Base-by-base conservation (phyloP, 1,284 basidiomycete species). In the Trichosporon inkin region DNA sequence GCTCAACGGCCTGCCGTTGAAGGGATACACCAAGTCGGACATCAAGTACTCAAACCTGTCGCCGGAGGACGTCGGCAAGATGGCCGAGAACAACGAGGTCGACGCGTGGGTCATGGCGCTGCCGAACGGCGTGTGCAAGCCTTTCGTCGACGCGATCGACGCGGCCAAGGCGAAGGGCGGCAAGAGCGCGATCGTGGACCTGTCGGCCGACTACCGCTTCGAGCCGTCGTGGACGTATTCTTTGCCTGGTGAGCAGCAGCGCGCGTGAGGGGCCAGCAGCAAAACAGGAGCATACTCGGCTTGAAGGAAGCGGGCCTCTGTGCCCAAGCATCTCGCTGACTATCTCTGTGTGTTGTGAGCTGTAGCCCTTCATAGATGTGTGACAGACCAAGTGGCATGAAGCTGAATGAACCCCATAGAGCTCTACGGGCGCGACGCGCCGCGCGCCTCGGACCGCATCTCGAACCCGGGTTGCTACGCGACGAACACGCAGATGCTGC, bases 31-130 rank as follows among this genome's bases (percentile, higher is more conserved):
- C 66, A 96, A 95, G 80, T 78, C 84, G 0, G 63, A 84, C 1
- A 80, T 99, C 59, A 83, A 78, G 28, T 95, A 93, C 80, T 85
- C 85, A 61, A 91, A 94, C 78, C 82, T 97, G 16, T 88, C 86
- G 0, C 75, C 83, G 2, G 79, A 83, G 63, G 89, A 94, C 67
- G 88, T 96, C 10, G 85, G 90, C 75, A 81, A 81, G 72, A 90
- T 97, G 86, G 93, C 94, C 78, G 86, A 88, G 78, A 82, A 85
- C 59, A 88, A 89, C 22, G 88, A 88, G 71, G 90, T 97, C 19
- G 93, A 97, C 73, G 93, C 91, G 10, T 97, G 93, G 92, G 85
- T 99, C 61, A 95, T 97, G 91, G 95, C 95, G 1, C 84, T 99
- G 44, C 95, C 95, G 34, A 99, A 99, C 71, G 96, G 95, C 16